Conservation (phyloP, 2,329 filamentous ascomycete genomes). For the Ploettnerulaceae sp. region DNA sequence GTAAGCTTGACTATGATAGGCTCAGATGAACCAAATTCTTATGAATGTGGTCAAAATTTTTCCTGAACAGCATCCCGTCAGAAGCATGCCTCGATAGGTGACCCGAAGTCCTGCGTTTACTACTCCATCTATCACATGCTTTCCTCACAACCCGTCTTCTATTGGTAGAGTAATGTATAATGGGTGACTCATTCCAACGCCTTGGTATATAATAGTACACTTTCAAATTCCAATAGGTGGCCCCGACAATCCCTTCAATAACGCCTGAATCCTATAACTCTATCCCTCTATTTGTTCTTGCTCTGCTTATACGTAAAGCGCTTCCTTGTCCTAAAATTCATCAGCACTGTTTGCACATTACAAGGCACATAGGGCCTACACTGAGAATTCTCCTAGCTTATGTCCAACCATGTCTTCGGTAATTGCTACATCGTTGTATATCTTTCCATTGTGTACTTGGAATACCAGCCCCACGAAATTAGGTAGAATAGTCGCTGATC, state of each 20-base stretch:
- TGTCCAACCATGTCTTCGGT: slow-evolving; percentile 76
- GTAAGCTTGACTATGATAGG: too few relatives aligned
- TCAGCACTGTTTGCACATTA: slow-evolving; percentile 7
- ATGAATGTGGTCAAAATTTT: too few relatives aligned
- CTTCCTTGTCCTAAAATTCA: slow-evolving; percentile 55
- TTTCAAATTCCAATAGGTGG: too few relatives aligned
- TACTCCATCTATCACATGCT: neutral
- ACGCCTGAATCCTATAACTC: slow-evolving; percentile 10
- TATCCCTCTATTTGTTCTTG: slow-evolving; percentile 52
- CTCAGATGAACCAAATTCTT: too few relatives aligned
- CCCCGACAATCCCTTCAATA: slow-evolving; percentile 12
- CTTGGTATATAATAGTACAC: slow-evolving; percentile 7
- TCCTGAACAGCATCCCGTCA: too few relatives aligned
- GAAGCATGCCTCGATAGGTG: too few relatives aligned
- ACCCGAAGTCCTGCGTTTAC: neutral
- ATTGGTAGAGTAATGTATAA: neutral
- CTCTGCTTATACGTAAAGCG: slow-evolving; percentile 63
- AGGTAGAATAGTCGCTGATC: slow-evolving; percentile 66
- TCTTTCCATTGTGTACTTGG: slow-evolving; percentile 69
- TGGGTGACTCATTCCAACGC: neutral
- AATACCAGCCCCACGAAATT: slow-evolving; percentile 69
- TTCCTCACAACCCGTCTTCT: too few relatives aligned
- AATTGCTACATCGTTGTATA: slow-evolving; percentile 62
- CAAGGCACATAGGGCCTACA: slow-evolving; percentile 44
- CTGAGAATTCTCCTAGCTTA: slow-evolving; percentile 68